Evolutionary conservation across 2,329 filamentous ascomycete species (phyloP).

Genomic region (Dactylella cylindrospora): DNA sequence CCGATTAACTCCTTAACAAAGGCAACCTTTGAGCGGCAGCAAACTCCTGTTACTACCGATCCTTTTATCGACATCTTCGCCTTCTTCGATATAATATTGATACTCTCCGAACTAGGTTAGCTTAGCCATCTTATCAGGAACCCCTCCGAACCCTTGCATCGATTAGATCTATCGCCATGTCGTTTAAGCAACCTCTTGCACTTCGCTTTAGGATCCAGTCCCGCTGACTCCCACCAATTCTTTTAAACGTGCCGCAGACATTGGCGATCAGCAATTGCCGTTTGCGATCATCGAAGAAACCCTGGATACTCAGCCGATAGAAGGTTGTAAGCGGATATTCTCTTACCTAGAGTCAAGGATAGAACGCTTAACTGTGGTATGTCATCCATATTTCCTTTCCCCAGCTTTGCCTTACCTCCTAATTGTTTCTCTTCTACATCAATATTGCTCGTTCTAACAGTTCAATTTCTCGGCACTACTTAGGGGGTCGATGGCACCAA

Average conservation of each 20-base stretch:
- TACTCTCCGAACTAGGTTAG: slow-evolving; percentile 78
- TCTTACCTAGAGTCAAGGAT: slow-evolving; percentile 92
- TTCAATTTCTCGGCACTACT: slow-evolving; percentile 53
- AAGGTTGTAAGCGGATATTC: slow-evolving; percentile 86
- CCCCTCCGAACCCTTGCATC: too few relatives aligned
- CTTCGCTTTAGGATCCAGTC: too few relatives aligned
- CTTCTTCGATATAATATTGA: slow-evolving; percentile 83
- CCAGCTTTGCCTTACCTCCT: not conserved
- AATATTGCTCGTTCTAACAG: slow-evolving; percentile 43
- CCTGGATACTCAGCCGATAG: slow-evolving; percentile 91
- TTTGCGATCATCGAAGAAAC: slow-evolving; percentile 94
- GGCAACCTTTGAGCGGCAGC: too few relatives aligned
- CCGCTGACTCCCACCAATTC: too few relatives aligned
- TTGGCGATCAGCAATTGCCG: slow-evolving; percentile 74
- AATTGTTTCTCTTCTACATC: too few relatives aligned
- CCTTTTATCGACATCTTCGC: slow-evolving; percentile 87
- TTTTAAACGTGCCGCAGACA: slow-evolving; percentile 53
- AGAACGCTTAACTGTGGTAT: slow-evolving; percentile 77
- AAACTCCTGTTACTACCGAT: too few relatives aligned
- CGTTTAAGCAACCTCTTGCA: too few relatives aligned
- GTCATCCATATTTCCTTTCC: not conserved
- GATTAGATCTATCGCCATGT: too few relatives aligned
- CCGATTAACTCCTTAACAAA: too few relatives aligned
- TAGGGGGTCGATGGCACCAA: slow-evolving; percentile 41
- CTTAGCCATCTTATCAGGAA: slow-evolving; percentile 50